phyloP scores from a whole-genome alignment of 208 protist species.

The Acanthamoeba lugdunensis region DNA sequence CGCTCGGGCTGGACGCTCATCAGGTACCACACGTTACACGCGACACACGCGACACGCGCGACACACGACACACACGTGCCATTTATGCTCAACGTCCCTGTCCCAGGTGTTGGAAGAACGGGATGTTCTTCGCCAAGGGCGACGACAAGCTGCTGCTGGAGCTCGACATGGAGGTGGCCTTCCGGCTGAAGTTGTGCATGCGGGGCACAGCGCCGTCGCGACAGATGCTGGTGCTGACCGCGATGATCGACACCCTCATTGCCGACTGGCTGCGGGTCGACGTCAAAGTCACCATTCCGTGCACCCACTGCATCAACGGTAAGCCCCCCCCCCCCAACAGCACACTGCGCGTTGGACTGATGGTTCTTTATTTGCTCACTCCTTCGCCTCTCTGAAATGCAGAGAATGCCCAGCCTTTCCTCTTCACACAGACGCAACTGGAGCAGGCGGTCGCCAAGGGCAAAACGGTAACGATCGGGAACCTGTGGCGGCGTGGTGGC shows the following conservation, averaged over 20 bases:
- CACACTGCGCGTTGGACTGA: neutral
- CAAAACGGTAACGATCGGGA: neutral
- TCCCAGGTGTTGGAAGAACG: slow-evolving; percentile 50
- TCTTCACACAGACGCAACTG: slow-evolving; percentile 61
- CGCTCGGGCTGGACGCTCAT: slow-evolving; percentile 33
- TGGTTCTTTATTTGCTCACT: too few relatives aligned
- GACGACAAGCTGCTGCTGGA: slow-evolving; percentile 52
- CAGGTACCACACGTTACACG: neutral
- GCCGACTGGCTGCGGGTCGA: slow-evolving; percentile 49
- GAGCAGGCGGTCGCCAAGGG: slow-evolving; percentile 55
- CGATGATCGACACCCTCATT: slow-evolving; percentile 64
- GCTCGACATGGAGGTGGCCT: slow-evolving; percentile 54
- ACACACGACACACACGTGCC: neutral
- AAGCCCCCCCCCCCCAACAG: too few relatives aligned
- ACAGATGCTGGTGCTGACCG: slow-evolving; percentile 62
- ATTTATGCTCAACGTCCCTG: neutral
- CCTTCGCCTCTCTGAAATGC: too few relatives aligned
- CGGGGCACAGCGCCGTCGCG: slow-evolving; percentile 14
- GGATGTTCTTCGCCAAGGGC: slow-evolving; percentile 60
- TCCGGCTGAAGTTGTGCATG: slow-evolving; percentile 35
- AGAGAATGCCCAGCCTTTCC: slow-evolving; percentile 39
- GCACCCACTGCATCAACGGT: slow-evolving; percentile 62
- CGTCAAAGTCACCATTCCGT: slow-evolving; percentile 58
- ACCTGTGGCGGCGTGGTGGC: neutral
- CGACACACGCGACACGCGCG: too few relatives aligned